phyloP scores from a whole-genome alignment of 148 eudicot genomes.

The Persicaria tinctoria region DNA sequence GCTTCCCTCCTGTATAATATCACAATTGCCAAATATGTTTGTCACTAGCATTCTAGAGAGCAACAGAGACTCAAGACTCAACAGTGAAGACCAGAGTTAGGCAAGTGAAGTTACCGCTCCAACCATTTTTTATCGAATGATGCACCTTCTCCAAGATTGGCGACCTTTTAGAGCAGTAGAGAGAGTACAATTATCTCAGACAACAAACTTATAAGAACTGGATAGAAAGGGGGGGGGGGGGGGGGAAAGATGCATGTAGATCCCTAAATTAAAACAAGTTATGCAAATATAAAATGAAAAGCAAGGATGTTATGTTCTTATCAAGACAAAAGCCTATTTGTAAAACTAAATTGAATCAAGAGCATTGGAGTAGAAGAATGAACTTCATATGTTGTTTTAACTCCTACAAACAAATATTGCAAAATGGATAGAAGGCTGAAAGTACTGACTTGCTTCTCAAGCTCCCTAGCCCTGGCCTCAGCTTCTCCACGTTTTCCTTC shows the following conservation, averaged over 20 bases:
- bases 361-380: not conserved
- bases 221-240: not conserved
- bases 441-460: constrained; percentile 75
- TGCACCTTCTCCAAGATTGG: constrained; percentile 90
- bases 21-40: constrained; percentile 7
- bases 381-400: not conserved
- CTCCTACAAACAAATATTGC: not conserved
- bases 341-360: not conserved
- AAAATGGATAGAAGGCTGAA: not conserved
- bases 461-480: constrained; percentile 84
- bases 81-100: constrained; percentile 3
- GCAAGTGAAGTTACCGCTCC: constrained; percentile 54
- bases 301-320: not conserved
- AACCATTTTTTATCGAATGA: constrained; percentile 87
- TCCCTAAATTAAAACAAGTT: not conserved
- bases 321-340: not conserved
- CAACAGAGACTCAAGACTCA: constrained; percentile 1
- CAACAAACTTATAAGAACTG: not conserved
- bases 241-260: not conserved
- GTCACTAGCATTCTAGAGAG: not conserved
- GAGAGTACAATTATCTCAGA: not conserved
- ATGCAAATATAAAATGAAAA: not conserved
- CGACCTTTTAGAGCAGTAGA: constrained; percentile 44
- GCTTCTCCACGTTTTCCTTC: constrained; percentile 80
- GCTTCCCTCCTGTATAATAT: constrained; percentile 80